A percentile compares a stretch with the other conserved stretches of the same genome.
phyloP scores from a whole-genome alignment of 257 asterid genomes.

The Solanum lycopersicoides region DNA sequence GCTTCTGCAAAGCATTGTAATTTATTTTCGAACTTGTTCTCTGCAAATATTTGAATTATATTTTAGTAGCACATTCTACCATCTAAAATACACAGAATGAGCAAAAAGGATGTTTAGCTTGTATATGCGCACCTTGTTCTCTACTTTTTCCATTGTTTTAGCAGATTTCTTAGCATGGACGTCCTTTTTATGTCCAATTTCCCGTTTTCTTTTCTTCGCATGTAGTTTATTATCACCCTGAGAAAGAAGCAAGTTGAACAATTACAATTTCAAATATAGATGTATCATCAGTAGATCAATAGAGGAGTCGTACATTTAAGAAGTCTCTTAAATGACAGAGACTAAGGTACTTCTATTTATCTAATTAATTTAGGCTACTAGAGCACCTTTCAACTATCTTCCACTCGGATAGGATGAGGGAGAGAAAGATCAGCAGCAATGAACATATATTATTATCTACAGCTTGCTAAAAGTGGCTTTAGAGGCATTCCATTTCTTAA shows the following conservation, averaged over 20 bases:
- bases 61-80: not conserved
- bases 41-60: conserved; percentile 17
- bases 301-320: not conserved
- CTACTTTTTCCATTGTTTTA: conserved; percentile 18
- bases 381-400: not conserved
- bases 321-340: too few relatives aligned
- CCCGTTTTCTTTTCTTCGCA: conserved; percentile 36
- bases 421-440: not conserved
- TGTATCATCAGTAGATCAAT: not conserved
- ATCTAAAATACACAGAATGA: not conserved
- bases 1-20: conserved; percentile 30
- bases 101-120: not conserved
- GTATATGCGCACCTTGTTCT: conserved; percentile 11
- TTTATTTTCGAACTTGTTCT: conserved; percentile 36
- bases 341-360: not conserved
- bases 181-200: conserved; percentile 19
- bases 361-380: not conserved
- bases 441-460: not conserved
- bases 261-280: not conserved
- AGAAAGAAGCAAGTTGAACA: not conserved
- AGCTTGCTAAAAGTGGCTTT: not conserved
- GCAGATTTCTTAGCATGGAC: conserved; percentile 18
- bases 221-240: conserved; percentile 7
- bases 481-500: not conserved
- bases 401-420: not conserved